Percentiles rank a stretch among this genome's conserved stretches.
Evolutionary conservation across 768 basidiomycete species (phyloP).

Genomic region (Termitomyces titanicus): DNA sequence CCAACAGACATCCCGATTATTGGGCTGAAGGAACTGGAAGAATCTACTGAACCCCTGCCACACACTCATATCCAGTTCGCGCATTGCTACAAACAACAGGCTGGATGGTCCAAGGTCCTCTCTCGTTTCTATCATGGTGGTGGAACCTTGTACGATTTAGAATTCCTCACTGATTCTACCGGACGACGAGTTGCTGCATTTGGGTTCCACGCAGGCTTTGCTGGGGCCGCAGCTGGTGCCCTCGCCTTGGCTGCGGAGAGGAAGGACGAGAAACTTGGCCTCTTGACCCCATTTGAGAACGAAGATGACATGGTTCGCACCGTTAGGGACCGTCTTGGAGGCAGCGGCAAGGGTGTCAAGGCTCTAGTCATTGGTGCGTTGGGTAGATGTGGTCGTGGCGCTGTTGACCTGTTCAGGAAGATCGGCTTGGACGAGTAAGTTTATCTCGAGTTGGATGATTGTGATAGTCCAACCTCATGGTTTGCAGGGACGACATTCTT

Average conservation of each 20-base stretch:
- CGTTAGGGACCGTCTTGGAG: slow-evolving; percentile 65
- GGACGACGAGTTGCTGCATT: slow-evolving; percentile 96
- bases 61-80: slow-evolving; percentile 99
- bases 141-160: slow-evolving; percentile 90
- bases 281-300: slow-evolving; percentile 76
- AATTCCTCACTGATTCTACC: slow-evolving; percentile 82
- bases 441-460: not conserved
- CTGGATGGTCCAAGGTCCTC: slow-evolving; percentile 85
- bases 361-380: slow-evolving; percentile 95
- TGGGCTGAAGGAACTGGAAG: slow-evolving; percentile 94
- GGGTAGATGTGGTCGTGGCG: slow-evolving; percentile 92
- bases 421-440: slow-evolving; percentile 92
- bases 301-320: slow-evolving; percentile 78
- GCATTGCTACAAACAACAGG: slow-evolving; percentile 96
- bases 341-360: slow-evolving; percentile 69
- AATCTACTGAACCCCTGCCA: slow-evolving; percentile 73
- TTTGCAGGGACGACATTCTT: slow-evolving; percentile 76
- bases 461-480: not conserved
- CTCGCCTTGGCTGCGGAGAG: slow-evolving; percentile 72
- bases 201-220: slow-evolving; percentile 97
- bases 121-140: slow-evolving; percentile 80
- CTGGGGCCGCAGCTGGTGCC: slow-evolving; percentile 92
- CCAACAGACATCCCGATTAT: slow-evolving; percentile 77
- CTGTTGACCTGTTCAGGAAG: slow-evolving; percentile 93
- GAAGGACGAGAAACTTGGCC: slow-evolving; percentile 57